These are phyloP conservation scores for Sporothrix variecibatus DNA, from an alignment of 2,329 filamentous ascomycete species.

Conservation along the genomic window DNA sequence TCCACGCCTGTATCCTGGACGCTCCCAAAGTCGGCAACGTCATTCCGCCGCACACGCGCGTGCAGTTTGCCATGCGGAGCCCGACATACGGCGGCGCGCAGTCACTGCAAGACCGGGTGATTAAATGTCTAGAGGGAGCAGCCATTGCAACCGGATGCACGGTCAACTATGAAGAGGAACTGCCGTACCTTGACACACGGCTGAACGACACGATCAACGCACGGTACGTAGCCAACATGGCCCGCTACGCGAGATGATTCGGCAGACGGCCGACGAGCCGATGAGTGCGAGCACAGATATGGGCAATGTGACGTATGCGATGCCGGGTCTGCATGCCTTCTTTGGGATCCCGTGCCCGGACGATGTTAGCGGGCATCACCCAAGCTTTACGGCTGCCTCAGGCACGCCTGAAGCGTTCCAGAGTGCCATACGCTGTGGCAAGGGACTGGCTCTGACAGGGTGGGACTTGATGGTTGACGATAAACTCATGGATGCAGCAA, in stretches of 20 bases:
- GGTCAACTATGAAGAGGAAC: background rate
- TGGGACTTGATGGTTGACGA: background rate
- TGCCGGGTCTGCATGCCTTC: background rate
- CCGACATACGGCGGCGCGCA: background rate
- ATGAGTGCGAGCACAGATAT: background rate
- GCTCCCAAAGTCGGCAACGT: background rate
- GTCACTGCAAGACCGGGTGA: background rate
- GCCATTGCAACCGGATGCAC: background rate
- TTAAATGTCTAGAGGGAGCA: background rate
- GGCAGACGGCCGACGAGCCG: background rate
- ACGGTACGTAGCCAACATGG: background rate
- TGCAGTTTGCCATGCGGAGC: conserved; percentile 1
- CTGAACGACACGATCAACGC: background rate
- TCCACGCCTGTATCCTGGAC: background rate
- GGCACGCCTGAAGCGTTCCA: background rate
- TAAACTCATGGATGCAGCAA: background rate
- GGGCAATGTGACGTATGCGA: background rate
- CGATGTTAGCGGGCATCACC: background rate
- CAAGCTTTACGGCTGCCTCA: background rate
- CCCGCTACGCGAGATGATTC: background rate
- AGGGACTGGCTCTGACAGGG: background rate
- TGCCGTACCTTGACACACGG: background rate
- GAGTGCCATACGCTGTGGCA: background rate
- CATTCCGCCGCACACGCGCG: background rate
- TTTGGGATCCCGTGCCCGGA: background rate